Conservation (phyloP, 2,329 filamentous ascomycete species). For the Ascochyta clinopodiicola region DNA sequence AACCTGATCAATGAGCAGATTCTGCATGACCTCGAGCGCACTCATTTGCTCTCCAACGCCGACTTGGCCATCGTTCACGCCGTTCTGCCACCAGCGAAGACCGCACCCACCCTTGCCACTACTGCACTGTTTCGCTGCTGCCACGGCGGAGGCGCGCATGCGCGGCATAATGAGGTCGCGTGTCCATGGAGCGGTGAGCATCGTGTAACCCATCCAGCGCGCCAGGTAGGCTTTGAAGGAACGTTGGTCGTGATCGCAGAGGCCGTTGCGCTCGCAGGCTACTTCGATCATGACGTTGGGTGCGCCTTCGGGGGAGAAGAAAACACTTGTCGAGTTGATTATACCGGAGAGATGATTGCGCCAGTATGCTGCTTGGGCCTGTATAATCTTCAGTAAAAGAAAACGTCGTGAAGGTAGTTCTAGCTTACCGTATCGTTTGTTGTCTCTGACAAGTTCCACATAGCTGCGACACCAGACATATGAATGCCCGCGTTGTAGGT, state of each 20-base stretch:
- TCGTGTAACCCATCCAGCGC: slow-evolving; percentile 51
- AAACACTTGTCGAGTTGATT: slow-evolving; percentile 48
- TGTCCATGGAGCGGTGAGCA: slow-evolving; percentile 47
- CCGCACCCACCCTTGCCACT: slow-evolving; percentile 58
- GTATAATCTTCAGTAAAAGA: not conserved
- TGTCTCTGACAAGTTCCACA: slow-evolving; percentile 54
- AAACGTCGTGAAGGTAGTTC: not conserved
- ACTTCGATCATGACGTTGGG: slow-evolving; percentile 54
- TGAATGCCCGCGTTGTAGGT: slow-evolving; percentile 55
- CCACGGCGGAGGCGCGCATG: slow-evolving; percentile 60
- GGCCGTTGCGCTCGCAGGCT: slow-evolving; percentile 52
- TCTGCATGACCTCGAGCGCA: slow-evolving; percentile 61
- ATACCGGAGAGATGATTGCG: slow-evolving; percentile 35
- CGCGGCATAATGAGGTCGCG: slow-evolving; percentile 55
- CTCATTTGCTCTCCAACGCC: slow-evolving; percentile 67
- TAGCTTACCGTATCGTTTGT: slow-evolving; percentile 38
- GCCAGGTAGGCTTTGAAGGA: slow-evolving; percentile 53
- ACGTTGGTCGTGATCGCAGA: slow-evolving; percentile 55
- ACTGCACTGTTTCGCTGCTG: slow-evolving; percentile 61
- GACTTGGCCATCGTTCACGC: slow-evolving; percentile 54
- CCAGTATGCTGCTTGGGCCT: slow-evolving; percentile 32
- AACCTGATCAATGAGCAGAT: slow-evolving; percentile 47
- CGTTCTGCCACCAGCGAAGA: slow-evolving; percentile 50
- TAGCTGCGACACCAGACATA: slow-evolving; percentile 52
- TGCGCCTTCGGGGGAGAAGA: slow-evolving; percentile 54